Evolutionary conservation across 805 yeast species (phyloP), one percentile per base, ranked within the genome.

Genomic region (Wickerhamiella nectarea): DNA sequence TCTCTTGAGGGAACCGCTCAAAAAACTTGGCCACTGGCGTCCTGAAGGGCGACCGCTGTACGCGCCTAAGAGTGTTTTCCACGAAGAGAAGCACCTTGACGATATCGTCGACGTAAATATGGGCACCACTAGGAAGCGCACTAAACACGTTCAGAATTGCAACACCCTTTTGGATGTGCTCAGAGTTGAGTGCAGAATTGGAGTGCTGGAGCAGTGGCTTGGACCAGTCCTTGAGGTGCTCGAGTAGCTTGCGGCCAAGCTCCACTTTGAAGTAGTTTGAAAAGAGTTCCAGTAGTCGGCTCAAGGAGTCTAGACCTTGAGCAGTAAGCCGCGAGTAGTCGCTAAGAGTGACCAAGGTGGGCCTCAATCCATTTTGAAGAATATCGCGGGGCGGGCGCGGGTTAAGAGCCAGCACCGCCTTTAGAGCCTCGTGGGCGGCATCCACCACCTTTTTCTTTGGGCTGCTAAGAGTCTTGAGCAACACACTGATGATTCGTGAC

Each of bases 141-240:
- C 93, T 95, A 66, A 89, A 91, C 34, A 91, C 82, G 52, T 89
- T 85, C 53, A 91, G 68, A 45, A 91, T 84, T 0, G 95, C 94
- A 51, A 80, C 82, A 36, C 91, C 85, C 33, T 89, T 82, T 55
- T 82, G 80, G 10, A 93, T 82, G 0, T 86, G 82, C 28, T 76
- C 78, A 51, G 87, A 87, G 50, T 76, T 79, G 45, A 93, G 70
- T 47, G 82, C 94, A 51, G 79, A 84, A 4, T 79, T 78, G 0
- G 95, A 78, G 35, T 83, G 72, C 49, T 77, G 75, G 45, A 85
- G 76, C 33, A 93, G 61, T 2, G 91, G 84, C 53, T 83, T 87
- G 0, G 96, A 94, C 94, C 95, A 87, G 0, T 96, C 95, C 73
- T 79, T 80, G 50, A 91, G 67, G 61, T 91, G 98, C 56, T 91